These are phyloP conservation scores for Lithocarpus polystachyus DNA, from an alignment of 306 rosid species.

Conservation along the genomic window DNA sequence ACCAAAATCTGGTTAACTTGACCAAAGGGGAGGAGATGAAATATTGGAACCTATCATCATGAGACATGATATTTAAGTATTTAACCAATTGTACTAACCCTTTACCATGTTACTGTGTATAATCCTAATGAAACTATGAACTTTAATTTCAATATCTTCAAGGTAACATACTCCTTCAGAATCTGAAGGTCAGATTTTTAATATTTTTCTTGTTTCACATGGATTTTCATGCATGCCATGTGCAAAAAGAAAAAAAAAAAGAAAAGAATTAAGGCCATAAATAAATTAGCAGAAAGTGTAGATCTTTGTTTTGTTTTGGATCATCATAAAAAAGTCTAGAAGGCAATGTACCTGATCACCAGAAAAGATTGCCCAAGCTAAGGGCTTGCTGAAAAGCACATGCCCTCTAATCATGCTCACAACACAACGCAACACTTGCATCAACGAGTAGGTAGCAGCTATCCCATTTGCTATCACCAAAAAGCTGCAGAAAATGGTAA, in stretches of 20 bases:
- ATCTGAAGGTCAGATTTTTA: too few species aligned
- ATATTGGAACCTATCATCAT: too few species aligned
- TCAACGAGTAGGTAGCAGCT: slow-evolving; percentile 67
- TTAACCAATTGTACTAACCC: too few species aligned
- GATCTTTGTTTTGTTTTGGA: not conserved
- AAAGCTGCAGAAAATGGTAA: slow-evolving; percentile 40
- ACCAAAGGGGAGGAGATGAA: too few species aligned
- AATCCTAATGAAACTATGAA: too few species aligned
- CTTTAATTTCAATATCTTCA: too few species aligned
- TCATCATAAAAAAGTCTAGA: not conserved
- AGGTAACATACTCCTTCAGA: too few species aligned
- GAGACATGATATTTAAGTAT: too few species aligned
- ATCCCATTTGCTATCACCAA: slow-evolving; percentile 68
- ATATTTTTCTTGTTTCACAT: too few species aligned
- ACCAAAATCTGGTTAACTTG: too few species aligned
- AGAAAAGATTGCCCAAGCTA: slow-evolving; percentile 86
- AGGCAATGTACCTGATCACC: slow-evolving; percentile 67
- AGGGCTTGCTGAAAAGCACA: slow-evolving; percentile 67
- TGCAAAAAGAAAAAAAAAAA: not conserved
- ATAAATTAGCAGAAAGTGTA: not conserved
- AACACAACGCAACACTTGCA: slow-evolving; percentile 63
- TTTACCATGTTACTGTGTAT: too few species aligned
- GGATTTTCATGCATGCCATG: not conserved
- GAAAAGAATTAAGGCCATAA: not conserved
- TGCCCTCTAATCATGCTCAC: slow-evolving; percentile 56